phyloP scores from a whole-genome alignment of 1,284 basidiomycete genomes.

The Takashimella tepidaria region DNA sequence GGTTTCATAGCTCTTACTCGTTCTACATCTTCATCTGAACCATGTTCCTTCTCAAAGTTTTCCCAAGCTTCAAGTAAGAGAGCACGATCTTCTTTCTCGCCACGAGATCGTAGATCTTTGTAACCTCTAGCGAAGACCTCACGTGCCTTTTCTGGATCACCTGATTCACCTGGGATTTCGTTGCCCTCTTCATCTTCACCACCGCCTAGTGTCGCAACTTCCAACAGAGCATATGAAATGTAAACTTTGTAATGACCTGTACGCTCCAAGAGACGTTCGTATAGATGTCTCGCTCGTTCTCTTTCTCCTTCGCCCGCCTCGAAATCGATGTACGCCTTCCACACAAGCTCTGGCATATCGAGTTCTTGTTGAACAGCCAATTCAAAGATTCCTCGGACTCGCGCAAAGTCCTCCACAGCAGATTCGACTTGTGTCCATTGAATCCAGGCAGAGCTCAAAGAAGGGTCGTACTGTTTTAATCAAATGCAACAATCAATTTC shows the following conservation, averaged over 20 bases:
- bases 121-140: constrained; percentile 80
- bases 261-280: constrained; percentile 78
- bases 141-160: constrained; percentile 65
- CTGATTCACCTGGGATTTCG: constrained; percentile 61
- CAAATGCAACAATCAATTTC: constrained; percentile 12
- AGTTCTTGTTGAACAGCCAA: constrained; percentile 90
- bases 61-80: constrained; percentile 91
- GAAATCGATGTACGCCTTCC: constrained; percentile 92
- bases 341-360: constrained; percentile 97
- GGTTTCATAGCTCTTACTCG: constrained; percentile 88
- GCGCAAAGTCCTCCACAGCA: constrained; percentile 82
- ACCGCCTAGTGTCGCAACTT: constrained; percentile 49
- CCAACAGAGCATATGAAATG: constrained; percentile 52
- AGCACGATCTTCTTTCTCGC: constrained; percentile 84
- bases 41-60: constrained; percentile 74
- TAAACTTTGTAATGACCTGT: constrained; percentile 86
- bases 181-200: constrained; percentile 69
- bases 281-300: constrained; percentile 74
- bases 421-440: constrained; percentile 93
- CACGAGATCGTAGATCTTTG: constrained; percentile 71
- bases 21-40: constrained; percentile 61
- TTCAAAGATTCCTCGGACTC: constrained; percentile 93
- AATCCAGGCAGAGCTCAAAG: constrained; percentile 92
- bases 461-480: constrained; percentile 56
- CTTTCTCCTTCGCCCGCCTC: constrained; percentile 81